A percentile compares a stretch with the other conserved stretches of the same genome.
These are phyloP conservation scores for Brasilioporus rufonigricans DNA, from an alignment of 768 basidiomycete species.

Conservation along the genomic window DNA sequence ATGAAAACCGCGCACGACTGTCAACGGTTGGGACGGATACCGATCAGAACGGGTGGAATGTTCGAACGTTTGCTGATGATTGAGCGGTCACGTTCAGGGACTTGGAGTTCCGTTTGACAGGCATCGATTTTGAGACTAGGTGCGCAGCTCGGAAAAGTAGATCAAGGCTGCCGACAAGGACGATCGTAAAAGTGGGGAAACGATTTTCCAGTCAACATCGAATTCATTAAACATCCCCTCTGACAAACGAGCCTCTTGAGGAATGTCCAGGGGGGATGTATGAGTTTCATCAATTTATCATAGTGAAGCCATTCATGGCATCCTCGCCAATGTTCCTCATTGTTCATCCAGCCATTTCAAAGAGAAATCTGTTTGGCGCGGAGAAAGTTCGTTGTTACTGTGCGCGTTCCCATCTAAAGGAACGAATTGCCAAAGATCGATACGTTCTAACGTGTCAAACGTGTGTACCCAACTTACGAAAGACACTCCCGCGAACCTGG, in stretches of 20 bases:
- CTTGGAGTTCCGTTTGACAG: neutral
- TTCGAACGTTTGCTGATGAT: neutral
- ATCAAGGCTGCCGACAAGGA: neutral
- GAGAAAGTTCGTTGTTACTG: neutral
- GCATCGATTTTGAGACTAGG: neutral
- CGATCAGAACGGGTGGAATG: neutral
- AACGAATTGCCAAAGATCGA: too few species aligned
- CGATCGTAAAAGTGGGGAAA: neutral
- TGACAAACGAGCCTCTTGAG: neutral
- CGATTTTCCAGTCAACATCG: neutral
- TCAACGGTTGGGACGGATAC: neutral
- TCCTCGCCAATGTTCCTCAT: neutral
- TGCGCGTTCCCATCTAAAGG: neutral
- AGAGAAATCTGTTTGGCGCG: neutral
- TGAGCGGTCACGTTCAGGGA: neutral
- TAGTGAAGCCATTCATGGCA: neutral
- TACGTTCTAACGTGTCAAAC: too few species aligned
- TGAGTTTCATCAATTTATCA: neutral
- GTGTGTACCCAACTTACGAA: neutral
- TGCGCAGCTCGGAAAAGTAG: neutral
- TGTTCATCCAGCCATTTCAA: neutral
- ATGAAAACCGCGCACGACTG: neutral
- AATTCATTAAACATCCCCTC: neutral
- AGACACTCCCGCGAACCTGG: slow-evolving; percentile 3
- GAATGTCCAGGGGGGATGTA: neutral